A percentile compares a stretch with the other conserved stretches of the same genome.
Evolutionary conservation across 495 filamentous ascomycete species (phyloP).

Genomic region (Penicillium samsonianum): DNA sequence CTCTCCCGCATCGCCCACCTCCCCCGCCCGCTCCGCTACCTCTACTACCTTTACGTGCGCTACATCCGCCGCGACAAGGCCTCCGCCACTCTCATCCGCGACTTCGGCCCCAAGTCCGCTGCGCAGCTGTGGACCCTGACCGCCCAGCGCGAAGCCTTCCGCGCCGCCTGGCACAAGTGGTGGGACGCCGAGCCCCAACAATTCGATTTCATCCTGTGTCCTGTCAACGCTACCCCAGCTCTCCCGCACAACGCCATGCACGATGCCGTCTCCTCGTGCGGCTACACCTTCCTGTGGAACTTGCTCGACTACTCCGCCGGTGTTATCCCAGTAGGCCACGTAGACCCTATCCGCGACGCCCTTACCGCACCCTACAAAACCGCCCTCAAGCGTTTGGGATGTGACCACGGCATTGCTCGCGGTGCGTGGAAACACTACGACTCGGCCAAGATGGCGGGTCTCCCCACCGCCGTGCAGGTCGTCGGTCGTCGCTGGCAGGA

Average conservation of each 20-base stretch:
- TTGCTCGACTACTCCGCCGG: constrained; percentile 87
- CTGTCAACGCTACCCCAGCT: constrained; percentile 89
- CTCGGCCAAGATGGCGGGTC: constrained; percentile 75
- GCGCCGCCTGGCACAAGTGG: constrained; percentile 77
- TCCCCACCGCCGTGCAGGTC: constrained; percentile 86
- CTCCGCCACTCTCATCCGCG: constrained; percentile 74
- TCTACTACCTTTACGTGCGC: constrained; percentile 88
- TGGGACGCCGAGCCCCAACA: constrained; percentile 65
- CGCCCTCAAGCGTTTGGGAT: constrained; percentile 36
- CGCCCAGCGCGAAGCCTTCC: constrained; percentile 72
- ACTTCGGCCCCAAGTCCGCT: constrained; percentile 69
- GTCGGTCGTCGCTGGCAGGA: constrained; percentile 84
- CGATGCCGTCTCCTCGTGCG: constrained; percentile 82
- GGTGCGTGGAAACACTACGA: constrained; percentile 91
- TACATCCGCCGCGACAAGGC: constrained; percentile 74
- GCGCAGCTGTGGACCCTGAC: constrained; percentile 83
- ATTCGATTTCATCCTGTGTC: constrained; percentile 78
- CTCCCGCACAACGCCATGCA: constrained; percentile 87
- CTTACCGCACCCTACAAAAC: constrained; percentile 60
- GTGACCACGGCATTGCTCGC: constrained; percentile 73
- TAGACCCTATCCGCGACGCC: constrained; percentile 67
- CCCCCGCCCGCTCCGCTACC: constrained; percentile 70
- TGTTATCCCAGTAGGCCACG: constrained; percentile 83
- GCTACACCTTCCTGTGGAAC: constrained; percentile 96
- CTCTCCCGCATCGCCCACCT: constrained; percentile 73